phyloP scores from a whole-genome alignment of 176 grass and related monocot genomes.

The Musa acuminata region DNA sequence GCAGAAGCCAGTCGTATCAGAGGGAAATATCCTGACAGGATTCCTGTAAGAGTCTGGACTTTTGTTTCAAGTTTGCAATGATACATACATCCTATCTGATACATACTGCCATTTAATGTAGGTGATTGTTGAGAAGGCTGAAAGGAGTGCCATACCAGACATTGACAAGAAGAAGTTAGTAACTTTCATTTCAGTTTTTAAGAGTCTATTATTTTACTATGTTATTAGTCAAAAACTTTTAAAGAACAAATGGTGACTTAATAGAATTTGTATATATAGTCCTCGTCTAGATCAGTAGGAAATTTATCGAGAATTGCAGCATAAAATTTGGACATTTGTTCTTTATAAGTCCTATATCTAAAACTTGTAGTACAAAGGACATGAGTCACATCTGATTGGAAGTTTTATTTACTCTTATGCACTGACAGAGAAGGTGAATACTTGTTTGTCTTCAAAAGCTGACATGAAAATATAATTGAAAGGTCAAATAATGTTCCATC shows the following conservation, averaged over 20 bases:
- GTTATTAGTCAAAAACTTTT: not conserved
- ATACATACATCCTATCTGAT: not conserved
- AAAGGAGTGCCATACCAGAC: slow-evolving; percentile 74
- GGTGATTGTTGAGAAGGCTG: slow-evolving; percentile 92
- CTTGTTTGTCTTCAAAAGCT: not conserved
- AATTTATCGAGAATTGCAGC: not conserved
- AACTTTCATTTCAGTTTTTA: not conserved
- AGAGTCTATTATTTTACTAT: not conserved
- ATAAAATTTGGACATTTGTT: not conserved
- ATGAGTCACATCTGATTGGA: not conserved
- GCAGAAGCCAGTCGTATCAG: slow-evolving; percentile 72
- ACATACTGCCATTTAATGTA: slow-evolving; percentile 24
- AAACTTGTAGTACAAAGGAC: not conserved
- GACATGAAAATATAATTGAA: not conserved
- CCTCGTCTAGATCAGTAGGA: not conserved
- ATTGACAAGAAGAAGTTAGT: slow-evolving; percentile 87
- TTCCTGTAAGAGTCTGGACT: slow-evolving; percentile 40
- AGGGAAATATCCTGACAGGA: slow-evolving; percentile 74
- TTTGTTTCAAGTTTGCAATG: not conserved
- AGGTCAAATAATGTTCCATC: not conserved
- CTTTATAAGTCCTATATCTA: not conserved
- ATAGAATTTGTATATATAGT: not conserved
- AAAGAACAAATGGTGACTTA: not conserved
- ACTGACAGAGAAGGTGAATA: not conserved
- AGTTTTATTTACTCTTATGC: too few species aligned